Evolutionary conservation across 2,329 filamentous ascomycete genomes (phyloP), one percentile per base, ranked within the genome.

Genomic region (Diaporthe citri): DNA sequence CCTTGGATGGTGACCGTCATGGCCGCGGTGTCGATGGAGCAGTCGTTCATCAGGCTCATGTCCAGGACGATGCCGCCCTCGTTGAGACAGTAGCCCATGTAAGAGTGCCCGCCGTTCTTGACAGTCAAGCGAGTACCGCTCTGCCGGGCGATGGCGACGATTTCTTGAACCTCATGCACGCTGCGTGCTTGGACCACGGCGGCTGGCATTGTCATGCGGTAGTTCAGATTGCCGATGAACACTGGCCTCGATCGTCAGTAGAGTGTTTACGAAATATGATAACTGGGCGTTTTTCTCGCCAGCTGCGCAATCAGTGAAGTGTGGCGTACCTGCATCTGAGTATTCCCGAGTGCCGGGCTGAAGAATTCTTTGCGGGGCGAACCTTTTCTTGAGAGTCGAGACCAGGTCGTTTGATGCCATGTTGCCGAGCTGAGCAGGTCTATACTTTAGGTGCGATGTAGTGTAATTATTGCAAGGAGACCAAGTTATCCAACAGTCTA

Each of bases 1-100:
- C 48, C 48, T n/a, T 52, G 48, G 48, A 52, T 25, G 22, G 48
- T 52, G 48, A 52, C 48, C 9, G 22, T 25, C 48, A 52, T 52
- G 9, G 48, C 48, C 48, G 48, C 48, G 22, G 48, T 52, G n/a
- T 52, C 48, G 48, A 52, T 52, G 48, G 48, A 52, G 48, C 48
- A 52, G 48, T 52, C 48, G n/a, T 52, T 52, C n/a, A 52, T 52
- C 48, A 52, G n/a, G 48, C 48, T 52, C n/a, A 52, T 52, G 48
- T 52, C 48, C n/a, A 52, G 48, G 22, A 52, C 48, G n/a, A 52
- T 52, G n/a, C 48, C 48, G n/a, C 48, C 48, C 48, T 52, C 9
- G 48, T 52, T 52, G 9, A 52, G n/a, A 17, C 51, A 28, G 51
- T 55, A 55, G 10, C n/a, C n/a, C 51, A 55, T 28, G n/a, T 28